Base-by-base conservation (phyloP, 1,284 basidiomycete species). In the Boletus sp. region DNA sequence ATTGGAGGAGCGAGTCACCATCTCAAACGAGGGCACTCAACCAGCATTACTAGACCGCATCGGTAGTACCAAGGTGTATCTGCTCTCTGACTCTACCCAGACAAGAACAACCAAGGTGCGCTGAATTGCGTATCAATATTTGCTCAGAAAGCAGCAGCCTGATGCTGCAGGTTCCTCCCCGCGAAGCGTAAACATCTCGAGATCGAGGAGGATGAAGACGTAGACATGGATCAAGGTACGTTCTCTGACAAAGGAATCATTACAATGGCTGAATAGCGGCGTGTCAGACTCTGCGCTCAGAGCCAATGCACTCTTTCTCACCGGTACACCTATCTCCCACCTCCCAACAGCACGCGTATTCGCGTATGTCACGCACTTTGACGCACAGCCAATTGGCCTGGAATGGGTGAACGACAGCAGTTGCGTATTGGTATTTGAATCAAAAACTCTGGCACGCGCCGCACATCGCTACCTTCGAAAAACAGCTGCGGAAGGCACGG, bases 401-500 rank as follows among this genome's bases (percentile, higher is more conserved):
- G 85, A 90, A 64, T 89, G 87, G 88, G 74, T 91, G 8, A 80
- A 88, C 61, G 88, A 91, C 67, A 81, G 71, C 23, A 86, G 84
- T 23, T 89, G 86, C 57, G 75, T 91, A 5, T 70, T 90, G 46
- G 82, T 91, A 40, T 91, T 88, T 59, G 67, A 76, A 10, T 70
- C 78, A 20, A 79, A 74, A 43, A 54, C 65, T 30, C 64, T 71
- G 6, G 84, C 85, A 8, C 76, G 75, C 8, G 57, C 65, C 1
- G 86, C 78, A 1, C 74, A 76, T 54, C 64, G 66, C 8, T 61
- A 60, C 19, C 72, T 89, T 20, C 72, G 73, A 48, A 82, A 80
- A 59, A 69, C 73, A 4, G 57, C 66, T 8, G 58, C 66, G 13
- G 80, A 82, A 54, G 72, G 75, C 25, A 67, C 72, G 26, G 82